Evolutionary conservation across 108 stramenopile genomes (phyloP).

Genomic region (Nannochloropsis granulata): DNA sequence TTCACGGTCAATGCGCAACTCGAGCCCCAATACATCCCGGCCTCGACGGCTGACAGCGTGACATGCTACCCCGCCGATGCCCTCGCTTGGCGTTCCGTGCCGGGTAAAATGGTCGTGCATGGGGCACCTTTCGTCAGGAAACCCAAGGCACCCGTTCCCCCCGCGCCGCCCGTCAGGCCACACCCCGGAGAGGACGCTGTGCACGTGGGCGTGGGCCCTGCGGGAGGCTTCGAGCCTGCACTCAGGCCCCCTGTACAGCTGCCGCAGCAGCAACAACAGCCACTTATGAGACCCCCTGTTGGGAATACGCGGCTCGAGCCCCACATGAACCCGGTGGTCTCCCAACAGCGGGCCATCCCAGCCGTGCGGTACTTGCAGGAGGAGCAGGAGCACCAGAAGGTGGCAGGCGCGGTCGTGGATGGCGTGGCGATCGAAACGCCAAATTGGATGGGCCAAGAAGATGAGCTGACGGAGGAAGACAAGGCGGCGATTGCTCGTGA

Average conservation of each 20-base stretch:
- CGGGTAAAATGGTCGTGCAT: not conserved
- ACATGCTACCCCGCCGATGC: not conserved
- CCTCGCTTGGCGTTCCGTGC: not conserved
- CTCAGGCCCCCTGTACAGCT: too few relatives aligned
- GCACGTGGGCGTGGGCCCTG: too few relatives aligned
- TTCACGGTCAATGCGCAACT: not conserved
- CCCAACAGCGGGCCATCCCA: not conserved
- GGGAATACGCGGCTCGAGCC: too few relatives aligned
- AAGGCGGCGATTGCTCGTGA: not conserved
- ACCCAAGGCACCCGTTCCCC: not conserved
- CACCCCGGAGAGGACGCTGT: too few relatives aligned
- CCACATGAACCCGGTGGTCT: too few relatives aligned
- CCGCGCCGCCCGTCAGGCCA: too few relatives aligned
- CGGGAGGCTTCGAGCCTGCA: too few relatives aligned
- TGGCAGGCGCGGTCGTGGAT: not conserved
- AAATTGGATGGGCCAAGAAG: not conserved
- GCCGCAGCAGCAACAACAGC: too few relatives aligned
- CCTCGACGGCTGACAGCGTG: not conserved
- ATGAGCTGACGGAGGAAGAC: not conserved
- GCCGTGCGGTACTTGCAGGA: not conserved
- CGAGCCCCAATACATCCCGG: not conserved
- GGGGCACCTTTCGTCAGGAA: not conserved
- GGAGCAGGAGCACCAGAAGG: not conserved
- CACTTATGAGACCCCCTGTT: too few relatives aligned
- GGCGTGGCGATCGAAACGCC: not conserved